Evolutionary conservation across 1,284 basidiomycete genomes (phyloP), one percentile per base, ranked within the genome.

Genomic region (Cryptococcus hybrid): DNA sequence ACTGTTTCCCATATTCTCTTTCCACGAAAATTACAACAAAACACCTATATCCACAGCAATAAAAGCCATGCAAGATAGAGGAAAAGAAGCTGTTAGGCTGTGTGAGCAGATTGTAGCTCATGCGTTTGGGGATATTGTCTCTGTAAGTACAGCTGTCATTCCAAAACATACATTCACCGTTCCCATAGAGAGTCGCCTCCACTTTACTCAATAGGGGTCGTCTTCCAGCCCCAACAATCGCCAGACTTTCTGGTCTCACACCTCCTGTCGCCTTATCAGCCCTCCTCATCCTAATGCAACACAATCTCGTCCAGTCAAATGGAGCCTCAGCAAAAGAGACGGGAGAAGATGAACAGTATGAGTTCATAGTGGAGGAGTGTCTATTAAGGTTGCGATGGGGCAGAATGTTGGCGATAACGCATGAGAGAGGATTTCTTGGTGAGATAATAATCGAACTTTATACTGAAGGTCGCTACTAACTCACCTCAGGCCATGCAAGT

Each of bases 241-340:
- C 64, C 4, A 85, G 88, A 61, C 79, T 95, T 40, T 81, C 89
- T 47, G 86, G 86, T 49, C 73, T 86, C 85, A 68, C 82, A 18
- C 18, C 86, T 7, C 83, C 86, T 13, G 85, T 84, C 1, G 61
- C 70, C 5, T 58, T 70, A 54, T 87, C 88, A 18, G 82, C 87
- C 35, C 81, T 97, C 50, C 79, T 98, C 56, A 84, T 89, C 51
- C 84, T 99, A 53, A 84, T 94, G 30, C 94, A 98, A 76, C 94
- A 99, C 76, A 92, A 94, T 74, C 79, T 97, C 54, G 82, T 94
- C 43, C 91, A 90, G 84, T 88, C 92, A 70, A 86, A 89, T 2
- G 83, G 84, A 48, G 84, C 83, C 4, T 70, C 66, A 36, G 57
- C 59, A 9, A 63, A 63, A 44, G 54, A 55, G 9, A 84, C 86